phyloP scores from a whole-genome alignment of 2,329 filamentous ascomycete species.

The Geoglossum cookeanum region DNA sequence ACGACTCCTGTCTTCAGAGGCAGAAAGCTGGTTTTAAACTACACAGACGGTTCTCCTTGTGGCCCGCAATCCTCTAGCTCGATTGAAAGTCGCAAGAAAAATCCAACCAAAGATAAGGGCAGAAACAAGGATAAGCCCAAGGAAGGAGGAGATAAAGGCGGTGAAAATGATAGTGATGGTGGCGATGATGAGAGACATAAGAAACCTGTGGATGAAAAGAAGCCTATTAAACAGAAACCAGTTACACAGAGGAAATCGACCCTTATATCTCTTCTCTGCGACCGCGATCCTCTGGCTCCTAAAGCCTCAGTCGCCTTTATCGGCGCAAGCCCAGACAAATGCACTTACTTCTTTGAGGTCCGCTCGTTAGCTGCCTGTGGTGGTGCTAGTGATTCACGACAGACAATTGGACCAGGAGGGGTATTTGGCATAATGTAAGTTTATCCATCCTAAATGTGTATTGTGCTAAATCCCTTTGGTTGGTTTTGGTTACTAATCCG shows the following conservation, averaged over 20 bases:
- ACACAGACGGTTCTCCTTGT: conserved; percentile 59
- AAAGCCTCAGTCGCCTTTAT: conserved; percentile 65
- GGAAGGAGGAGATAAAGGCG: conserved; percentile 1
- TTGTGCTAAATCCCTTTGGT: neutral
- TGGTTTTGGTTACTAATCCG: neutral
- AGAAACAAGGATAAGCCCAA: conserved; percentile 5
- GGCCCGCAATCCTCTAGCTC: conserved; percentile 11
- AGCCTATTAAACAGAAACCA: conserved; percentile 6
- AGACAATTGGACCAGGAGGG: conserved; percentile 46
- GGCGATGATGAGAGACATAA: neutral
- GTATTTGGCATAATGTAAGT: conserved; percentile 76
- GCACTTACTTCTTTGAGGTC: conserved; percentile 89
- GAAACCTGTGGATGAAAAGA: neutral
- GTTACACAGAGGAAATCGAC: conserved; percentile 47
- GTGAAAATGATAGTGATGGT: conserved; percentile 4
- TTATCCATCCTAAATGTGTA: neutral
- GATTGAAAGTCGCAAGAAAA: conserved; percentile 1
- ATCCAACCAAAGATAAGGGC: neutral
- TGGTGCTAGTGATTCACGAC: conserved; percentile 38
- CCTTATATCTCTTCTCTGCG: conserved; percentile 84
- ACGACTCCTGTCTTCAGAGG: conserved; percentile 28
- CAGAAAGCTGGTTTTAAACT: conserved; percentile 52
- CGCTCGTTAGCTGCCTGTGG: conserved; percentile 72
- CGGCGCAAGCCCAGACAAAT: conserved; percentile 64
- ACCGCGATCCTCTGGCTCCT: conserved; percentile 53